Conservation (phyloP, 2,329 filamentous ascomycete species). For the Cladophialophora exuberans region DNA sequence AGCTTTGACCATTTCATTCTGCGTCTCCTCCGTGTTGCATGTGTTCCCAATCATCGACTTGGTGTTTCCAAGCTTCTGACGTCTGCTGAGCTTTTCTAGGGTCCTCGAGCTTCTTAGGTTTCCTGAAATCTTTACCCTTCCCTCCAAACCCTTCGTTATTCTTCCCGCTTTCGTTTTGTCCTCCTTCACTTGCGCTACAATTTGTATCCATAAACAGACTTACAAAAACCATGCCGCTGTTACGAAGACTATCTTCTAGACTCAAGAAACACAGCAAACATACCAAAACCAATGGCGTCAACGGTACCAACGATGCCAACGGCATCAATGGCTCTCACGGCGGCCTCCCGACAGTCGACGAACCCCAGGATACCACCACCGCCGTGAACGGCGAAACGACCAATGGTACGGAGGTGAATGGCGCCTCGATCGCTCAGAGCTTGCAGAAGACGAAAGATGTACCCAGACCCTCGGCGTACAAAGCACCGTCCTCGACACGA, state of each 20-base stretch:
- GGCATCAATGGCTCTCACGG: conserved; percentile 1
- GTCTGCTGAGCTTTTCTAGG: neutral
- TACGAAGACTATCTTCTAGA: conserved; percentile 21
- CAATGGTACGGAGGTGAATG: conserved; percentile 13
- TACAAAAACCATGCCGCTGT: conserved; percentile 14
- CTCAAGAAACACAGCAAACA: conserved; percentile 18
- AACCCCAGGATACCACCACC: conserved; percentile 12
- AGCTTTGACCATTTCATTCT: neutral
- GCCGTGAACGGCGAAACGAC: conserved; percentile 30
- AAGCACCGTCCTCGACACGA: neutral
- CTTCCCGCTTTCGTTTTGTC: neutral
- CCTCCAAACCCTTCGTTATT: too few species aligned
- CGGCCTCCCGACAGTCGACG: conserved; percentile 23
- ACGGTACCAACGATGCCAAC: neutral
- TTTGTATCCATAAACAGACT: neutral
- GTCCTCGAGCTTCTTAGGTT: neutral
- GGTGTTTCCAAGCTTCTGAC: neutral
- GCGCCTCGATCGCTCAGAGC: conserved; percentile 20
- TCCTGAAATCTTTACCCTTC: neutral
- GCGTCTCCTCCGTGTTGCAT: neutral
- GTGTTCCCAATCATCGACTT: neutral
- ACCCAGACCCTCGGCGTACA: conserved; percentile 9
- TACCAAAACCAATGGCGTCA: conserved; percentile 1
- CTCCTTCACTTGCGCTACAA: neutral
- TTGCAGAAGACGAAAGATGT: conserved; percentile 24